Base-by-base conservation (phyloP, 2,329 filamentous ascomycete species). In the Aaosphaeria arxii region DNA sequence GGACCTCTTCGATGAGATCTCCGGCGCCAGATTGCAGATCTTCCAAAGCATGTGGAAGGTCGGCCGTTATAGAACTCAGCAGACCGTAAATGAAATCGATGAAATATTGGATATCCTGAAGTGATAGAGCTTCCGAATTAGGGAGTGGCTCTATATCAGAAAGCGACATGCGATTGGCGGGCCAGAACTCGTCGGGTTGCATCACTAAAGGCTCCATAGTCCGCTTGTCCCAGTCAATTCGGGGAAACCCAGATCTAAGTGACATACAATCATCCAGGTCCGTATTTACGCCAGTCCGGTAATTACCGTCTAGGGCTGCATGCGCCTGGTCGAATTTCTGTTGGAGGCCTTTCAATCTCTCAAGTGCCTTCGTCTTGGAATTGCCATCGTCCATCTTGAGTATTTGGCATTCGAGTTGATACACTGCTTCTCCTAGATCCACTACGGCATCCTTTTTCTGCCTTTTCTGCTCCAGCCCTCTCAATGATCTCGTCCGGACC, bases 121-220 rank as follows among this genome's bases (percentile, higher is more conserved):
- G 7, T n/a, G 43, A 43, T 24, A 50, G 33, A 9, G 47, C 45
- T 3, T 48, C 32, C 2, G 58, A 53, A 4, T 50, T 48, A 9
- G 62, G 51, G 4, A 78, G 77, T 4, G 88, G 87, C 54, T 85
- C 80, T 49, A 89, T 74, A 64, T 91, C 87, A 11, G 91, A 64
- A 4, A 92, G 79, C 7, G 74, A 71, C 47, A 82, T 74, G 5
- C 76, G 71, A 6, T 76, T 68, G 28, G 78, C 74, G 1, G 89
- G 89, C 64, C 78, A 89, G 59, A 89, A 86, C 55, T 95, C 91
- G 1, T 78, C 61, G 0, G 69, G 44, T 4, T 74, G 51, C 3
- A 82, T 78, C 28, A 74, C 67, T 11, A 96, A 74, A 0, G 89
- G 87, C 59, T 95, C 89, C 59, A 82, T 84, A 2, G 75, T 71